Percentiles rank a stretch among this genome's conserved stretches.
These are phyloP conservation scores for Pulveroboletus ravenelii DNA, from an alignment of 768 basidiomycete species.

Conservation along the genomic window DNA sequence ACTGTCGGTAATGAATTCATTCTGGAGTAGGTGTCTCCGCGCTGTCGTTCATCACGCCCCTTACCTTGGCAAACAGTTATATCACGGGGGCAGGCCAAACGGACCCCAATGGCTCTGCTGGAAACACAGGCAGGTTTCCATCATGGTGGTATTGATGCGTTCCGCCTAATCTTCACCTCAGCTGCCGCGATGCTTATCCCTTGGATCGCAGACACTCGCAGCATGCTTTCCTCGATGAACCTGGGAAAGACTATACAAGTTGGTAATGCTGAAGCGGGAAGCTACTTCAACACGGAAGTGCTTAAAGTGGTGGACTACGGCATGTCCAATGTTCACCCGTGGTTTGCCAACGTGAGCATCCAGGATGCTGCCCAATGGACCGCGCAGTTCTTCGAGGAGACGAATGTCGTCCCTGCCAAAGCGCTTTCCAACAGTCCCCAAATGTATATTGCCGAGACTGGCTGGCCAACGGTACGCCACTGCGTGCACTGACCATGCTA, in stretches of 20 bases:
- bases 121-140: slow-evolving; percentile 33
- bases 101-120: slow-evolving; percentile 55
- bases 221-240: slow-evolving; percentile 49
- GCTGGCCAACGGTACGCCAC: slow-evolving; percentile 67
- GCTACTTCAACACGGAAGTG: slow-evolving; percentile 72
- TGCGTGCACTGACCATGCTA: not conserved
- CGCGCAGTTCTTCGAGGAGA: slow-evolving; percentile 63
- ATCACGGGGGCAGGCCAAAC: slow-evolving; percentile 45
- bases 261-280: slow-evolving; percentile 83
- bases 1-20: slow-evolving; percentile 94
- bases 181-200: slow-evolving; percentile 62
- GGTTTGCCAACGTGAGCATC: slow-evolving; percentile 82
- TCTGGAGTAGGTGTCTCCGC: slow-evolving; percentile 50
- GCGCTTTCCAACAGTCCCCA: slow-evolving; percentile 63
- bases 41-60: not conserved
- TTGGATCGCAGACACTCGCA: slow-evolving; percentile 64
- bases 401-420: slow-evolving; percentile 56
- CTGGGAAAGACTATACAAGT: slow-evolving; percentile 61
- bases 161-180: not conserved
- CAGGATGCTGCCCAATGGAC: slow-evolving; percentile 78
- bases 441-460: slow-evolving; percentile 94
- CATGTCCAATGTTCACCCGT: slow-evolving; percentile 89
- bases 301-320: slow-evolving; percentile 65
- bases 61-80: slow-evolving; percentile 42
- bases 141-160: not conserved